Percentiles rank a stretch among this genome's conserved stretches.
Evolutionary conservation across 306 rosid species (phyloP).

Genomic region (Castanea mollissima): DNA sequence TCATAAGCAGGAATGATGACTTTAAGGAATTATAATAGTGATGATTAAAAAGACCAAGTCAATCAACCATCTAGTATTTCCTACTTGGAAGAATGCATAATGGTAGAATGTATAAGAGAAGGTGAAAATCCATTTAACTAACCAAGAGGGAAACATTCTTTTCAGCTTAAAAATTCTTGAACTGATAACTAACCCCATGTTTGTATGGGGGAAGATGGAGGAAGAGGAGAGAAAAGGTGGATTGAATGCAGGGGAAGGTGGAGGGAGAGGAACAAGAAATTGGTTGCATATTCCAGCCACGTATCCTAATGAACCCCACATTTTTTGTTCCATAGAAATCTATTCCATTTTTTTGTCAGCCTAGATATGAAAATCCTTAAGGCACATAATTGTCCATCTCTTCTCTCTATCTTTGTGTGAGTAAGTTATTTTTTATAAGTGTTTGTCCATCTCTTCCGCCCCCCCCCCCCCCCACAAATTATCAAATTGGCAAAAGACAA

Average conservation of each 20-base stretch:
- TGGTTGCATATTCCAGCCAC: too few relatives aligned
- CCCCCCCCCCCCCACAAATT: too few relatives aligned
- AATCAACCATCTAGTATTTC: background rate
- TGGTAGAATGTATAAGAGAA: background rate
- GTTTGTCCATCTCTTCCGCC: background rate
- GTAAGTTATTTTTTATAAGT: background rate
- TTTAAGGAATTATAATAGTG: too few relatives aligned
- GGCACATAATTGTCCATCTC: background rate
- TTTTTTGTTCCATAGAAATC: background rate
- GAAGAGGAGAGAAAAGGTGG: too few relatives aligned
- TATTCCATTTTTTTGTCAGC: background rate
- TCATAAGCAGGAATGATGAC: too few relatives aligned
- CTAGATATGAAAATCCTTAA: background rate
- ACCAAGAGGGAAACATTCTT: background rate
- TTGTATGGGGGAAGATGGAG: too few relatives aligned
- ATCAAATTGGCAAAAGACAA: background rate
- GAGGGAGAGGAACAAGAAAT: too few relatives aligned
- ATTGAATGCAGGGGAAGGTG: too few relatives aligned
- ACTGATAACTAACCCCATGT: too few relatives aligned
- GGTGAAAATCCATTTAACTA: background rate
- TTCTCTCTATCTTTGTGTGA: background rate
- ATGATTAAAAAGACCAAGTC: background rate
- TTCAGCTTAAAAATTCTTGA: background rate
- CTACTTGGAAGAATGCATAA: too few relatives aligned
- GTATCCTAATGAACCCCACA: background rate